phyloP scores from a whole-genome alignment of 208 protist species.

The Trypanosomatidae sp. region DNA sequence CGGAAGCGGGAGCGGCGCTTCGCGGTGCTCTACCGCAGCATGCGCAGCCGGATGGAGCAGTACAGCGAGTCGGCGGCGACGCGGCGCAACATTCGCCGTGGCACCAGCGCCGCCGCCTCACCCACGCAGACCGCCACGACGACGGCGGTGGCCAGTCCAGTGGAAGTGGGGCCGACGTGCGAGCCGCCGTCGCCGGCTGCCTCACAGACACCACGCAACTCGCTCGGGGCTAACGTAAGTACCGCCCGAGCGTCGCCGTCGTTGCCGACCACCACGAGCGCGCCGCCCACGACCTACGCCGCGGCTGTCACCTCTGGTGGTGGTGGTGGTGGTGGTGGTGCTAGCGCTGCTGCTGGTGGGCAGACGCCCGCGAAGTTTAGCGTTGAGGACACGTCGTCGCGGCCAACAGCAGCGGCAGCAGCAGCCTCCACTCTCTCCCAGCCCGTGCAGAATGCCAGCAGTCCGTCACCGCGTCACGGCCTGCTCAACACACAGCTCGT shows the following conservation, averaged over 20 bases:
- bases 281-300: too few relatives aligned
- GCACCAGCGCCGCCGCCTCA: conserved; percentile 10
- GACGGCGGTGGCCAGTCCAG: not conserved
- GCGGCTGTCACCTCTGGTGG: not conserved
- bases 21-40: conserved; percentile 31
- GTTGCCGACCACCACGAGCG: too few relatives aligned
- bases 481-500: conserved; percentile 4
- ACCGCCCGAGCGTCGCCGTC: too few relatives aligned
- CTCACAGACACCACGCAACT: too few relatives aligned
- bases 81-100: conserved; percentile 25
- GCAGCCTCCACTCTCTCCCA: too few relatives aligned
- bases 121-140: conserved; percentile 3
- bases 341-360: not conserved
- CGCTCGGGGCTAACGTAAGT: too few relatives aligned
- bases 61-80: conserved; percentile 34
- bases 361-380: conserved; percentile 22
- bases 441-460: too few relatives aligned
- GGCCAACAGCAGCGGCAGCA: not conserved
- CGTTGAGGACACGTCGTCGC: conserved; percentile 21
- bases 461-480: not conserved
- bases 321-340: too few relatives aligned
- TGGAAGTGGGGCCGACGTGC: too few relatives aligned
- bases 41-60: conserved; percentile 25
- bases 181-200: too few relatives aligned
- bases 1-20: conserved; percentile 31